phyloP scores from a whole-genome alignment of 2,329 filamentous ascomycete genomes.

The Cladophialophora bantiana region DNA sequence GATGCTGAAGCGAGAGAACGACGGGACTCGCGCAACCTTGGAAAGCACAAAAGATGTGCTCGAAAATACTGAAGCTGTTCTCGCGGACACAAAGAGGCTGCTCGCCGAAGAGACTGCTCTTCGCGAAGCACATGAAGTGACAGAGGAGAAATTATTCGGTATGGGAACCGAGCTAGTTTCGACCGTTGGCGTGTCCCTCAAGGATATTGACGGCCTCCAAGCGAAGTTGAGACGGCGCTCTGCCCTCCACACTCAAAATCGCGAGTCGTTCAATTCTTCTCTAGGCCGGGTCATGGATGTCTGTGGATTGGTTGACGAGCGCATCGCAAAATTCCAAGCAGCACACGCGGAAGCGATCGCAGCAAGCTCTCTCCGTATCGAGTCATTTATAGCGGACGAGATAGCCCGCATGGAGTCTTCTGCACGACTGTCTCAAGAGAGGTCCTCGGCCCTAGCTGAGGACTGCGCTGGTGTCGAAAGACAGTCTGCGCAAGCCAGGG shows the following conservation, averaged over 20 bases:
- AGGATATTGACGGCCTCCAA: constrained; percentile 80
- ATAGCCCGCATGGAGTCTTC: constrained; percentile 73
- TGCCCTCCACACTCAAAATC: constrained; percentile 80
- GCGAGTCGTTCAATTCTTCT: constrained; percentile 77
- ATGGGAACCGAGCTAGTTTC: constrained; percentile 79
- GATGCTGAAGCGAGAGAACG: constrained; percentile 86
- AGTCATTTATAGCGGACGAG: constrained; percentile 77
- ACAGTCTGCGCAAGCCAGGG: constrained; percentile 64
- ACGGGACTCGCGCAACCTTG: constrained; percentile 73
- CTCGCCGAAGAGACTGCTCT: constrained; percentile 81
- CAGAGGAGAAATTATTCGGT: constrained; percentile 76
- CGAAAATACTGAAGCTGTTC: constrained; percentile 84
- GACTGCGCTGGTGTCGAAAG: constrained; percentile 71
- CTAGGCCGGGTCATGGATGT: constrained; percentile 78
- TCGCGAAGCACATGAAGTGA: constrained; percentile 83
- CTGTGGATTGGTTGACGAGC: constrained; percentile 76
- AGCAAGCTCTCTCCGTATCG: constrained; percentile 73
- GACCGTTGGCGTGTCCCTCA: constrained; percentile 78
- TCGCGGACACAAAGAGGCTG: constrained; percentile 76
- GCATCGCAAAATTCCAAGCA: constrained; percentile 73
- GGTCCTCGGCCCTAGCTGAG: constrained; percentile 70
- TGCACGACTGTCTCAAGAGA: constrained; percentile 72
- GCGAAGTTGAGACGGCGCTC: constrained; percentile 87
- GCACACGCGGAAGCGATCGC: constrained; percentile 76
- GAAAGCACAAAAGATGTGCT: constrained; percentile 82